phyloP scores from a whole-genome alignment of 306 rosid genomes.

The Alnus glutinosa region DNA sequence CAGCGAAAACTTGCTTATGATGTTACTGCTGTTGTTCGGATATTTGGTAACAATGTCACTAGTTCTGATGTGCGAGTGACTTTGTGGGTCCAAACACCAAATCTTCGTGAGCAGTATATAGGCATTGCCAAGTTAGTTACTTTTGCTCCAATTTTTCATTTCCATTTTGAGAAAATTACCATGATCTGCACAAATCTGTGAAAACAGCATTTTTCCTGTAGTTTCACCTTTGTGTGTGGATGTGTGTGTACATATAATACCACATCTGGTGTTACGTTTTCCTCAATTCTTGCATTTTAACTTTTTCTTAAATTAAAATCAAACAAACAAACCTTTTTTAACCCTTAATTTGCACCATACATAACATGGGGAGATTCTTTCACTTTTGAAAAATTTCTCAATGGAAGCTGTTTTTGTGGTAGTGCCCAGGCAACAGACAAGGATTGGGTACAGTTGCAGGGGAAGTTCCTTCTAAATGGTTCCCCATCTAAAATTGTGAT shows the following conservation, averaged over 20 bases:
- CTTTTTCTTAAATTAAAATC: background rate
- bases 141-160: constrained; percentile 8
- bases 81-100: constrained; percentile 69
- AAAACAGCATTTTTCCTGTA: constrained; percentile 14
- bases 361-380: background rate
- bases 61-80: constrained; percentile 74
- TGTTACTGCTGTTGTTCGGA: constrained; percentile 67
- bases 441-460: constrained; percentile 82
- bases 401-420: constrained; percentile 20
- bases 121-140: constrained; percentile 79
- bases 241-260: too few relatives aligned
- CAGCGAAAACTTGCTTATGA: constrained; percentile 85
- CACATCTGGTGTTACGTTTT: background rate
- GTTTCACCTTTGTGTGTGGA: background rate
- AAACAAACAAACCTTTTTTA: background rate
- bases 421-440: constrained; percentile 95
- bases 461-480: constrained; percentile 87
- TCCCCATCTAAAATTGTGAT: constrained; percentile 73
- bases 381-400: constrained; percentile 33
- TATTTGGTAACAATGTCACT: constrained; percentile 76
- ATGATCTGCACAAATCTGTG: background rate
- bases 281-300: background rate
- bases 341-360: constrained; percentile 1
- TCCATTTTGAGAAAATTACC: background rate
- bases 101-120: constrained; percentile 79